Evolutionary conservation across 208 protist species (phyloP), one percentile per base, ranked within the genome.

Genomic region (Porcisia hertigi): DNA sequence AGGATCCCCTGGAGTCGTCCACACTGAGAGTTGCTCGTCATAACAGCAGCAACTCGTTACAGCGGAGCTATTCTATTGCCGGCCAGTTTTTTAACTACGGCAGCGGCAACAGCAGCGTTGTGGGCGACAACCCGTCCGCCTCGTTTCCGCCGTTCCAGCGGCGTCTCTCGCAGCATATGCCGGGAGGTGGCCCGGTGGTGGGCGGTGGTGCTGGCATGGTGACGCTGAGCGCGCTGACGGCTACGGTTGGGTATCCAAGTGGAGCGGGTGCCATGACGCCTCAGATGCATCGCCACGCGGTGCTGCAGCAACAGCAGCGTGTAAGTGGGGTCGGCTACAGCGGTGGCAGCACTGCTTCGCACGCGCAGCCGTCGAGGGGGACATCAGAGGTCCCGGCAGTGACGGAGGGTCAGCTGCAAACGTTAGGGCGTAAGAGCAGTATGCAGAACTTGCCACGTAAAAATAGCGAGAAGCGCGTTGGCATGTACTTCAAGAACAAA

Each of bases 401-500:
- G 54, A 34, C 30, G 69, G 86, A 90, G 71, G 81, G 84, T 6
- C 71, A 84, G 75, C 76, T 77, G 23, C 74, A 77, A 75, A 69
- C 64, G 47, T 75, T 88, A 49, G 87, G 87, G 18, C 80, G 86
- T 43, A 87, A 86, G 73, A 89, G 79, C 74, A 81, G 75, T 45
- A 49, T 77, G 18, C 52, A 53, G 63, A 83, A 83, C 63, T 45
- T 89, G 41, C 69, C 71, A 25, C 88, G 88, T 69, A 91, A 91
- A 72, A 69, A 57, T 9, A 92, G 87, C 69, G 80, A 89, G 74
- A 94, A 92, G 82, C 81, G 88, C 1, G 85, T 94, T 25, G 90
- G 90, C 23, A 92, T 94, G 86, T 94, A 94, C 76, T 94, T 94
- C 77, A 94, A 94, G 71, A 91, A 92, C 77, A 86, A 87, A n/a